These are phyloP conservation scores for Santalum album DNA, from an alignment of 164 flowering plant species.

Conservation along the genomic window DNA sequence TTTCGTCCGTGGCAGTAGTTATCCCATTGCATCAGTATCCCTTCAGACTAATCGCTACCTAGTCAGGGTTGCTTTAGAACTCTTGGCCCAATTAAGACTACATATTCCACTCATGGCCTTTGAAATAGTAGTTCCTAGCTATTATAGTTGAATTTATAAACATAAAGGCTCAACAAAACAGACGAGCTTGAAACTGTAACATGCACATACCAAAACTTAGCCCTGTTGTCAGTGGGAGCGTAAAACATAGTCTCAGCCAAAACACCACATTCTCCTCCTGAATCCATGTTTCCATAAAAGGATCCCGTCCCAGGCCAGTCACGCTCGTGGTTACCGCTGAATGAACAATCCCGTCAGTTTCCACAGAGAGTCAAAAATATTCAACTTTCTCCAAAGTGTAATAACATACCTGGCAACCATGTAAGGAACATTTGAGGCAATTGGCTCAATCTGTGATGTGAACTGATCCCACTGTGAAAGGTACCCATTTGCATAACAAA, in stretches of 20 bases:
- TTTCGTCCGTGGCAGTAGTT: too few species aligned
- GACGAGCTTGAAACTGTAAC: background rate
- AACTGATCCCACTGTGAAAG: slow-evolving; percentile 80
- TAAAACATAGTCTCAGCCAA: slow-evolving; percentile 51
- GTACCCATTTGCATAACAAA: slow-evolving; percentile 64
- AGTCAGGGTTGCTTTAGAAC: too few species aligned
- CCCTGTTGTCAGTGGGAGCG: slow-evolving; percentile 61
- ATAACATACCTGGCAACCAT: slow-evolving; percentile 52
- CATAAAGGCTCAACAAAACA: background rate
- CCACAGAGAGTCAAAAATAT: background rate
- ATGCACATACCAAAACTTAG: slow-evolving; percentile 51
- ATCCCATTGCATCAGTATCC: too few species aligned
- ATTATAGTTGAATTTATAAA: background rate
- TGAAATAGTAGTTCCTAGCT: too few species aligned
- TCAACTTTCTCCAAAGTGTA: background rate
- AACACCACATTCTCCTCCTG: slow-evolving; percentile 86
- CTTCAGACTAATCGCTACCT: too few species aligned
- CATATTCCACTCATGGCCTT: too few species aligned
- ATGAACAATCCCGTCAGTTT: slow-evolving; percentile 7
- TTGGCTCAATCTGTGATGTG: slow-evolving; percentile 60
- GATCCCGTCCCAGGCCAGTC: slow-evolving; percentile 72
- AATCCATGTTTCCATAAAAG: slow-evolving; percentile 45
- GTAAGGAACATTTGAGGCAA: slow-evolving; percentile 64
- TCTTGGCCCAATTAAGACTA: too few species aligned
- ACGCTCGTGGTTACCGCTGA: slow-evolving; percentile 75